Percentiles rank a stretch among this genome's conserved stretches.
These are phyloP conservation scores for Blastomyces parvus DNA, from an alignment of 2,329 filamentous ascomycete species.

Conservation along the genomic window DNA sequence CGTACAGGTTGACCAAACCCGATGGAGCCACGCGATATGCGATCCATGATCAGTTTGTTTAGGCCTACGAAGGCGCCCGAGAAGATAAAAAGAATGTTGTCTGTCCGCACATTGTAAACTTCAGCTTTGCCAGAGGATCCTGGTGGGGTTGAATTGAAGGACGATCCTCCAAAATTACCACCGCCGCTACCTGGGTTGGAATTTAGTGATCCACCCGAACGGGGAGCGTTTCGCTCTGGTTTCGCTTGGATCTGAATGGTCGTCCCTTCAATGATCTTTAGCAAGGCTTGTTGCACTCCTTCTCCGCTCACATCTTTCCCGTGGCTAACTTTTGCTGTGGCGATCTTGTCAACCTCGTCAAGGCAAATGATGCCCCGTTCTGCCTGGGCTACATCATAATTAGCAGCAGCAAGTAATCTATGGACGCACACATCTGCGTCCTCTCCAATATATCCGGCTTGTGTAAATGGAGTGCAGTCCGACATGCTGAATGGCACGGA, in stretches of 20 bases:
- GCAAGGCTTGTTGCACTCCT: constrained; percentile 86
- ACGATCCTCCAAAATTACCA: constrained; percentile 11
- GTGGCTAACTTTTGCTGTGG: constrained; percentile 73
- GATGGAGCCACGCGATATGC: constrained; percentile 78
- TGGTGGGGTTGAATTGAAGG: constrained; percentile 15
- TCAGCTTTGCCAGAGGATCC: constrained; percentile 42
- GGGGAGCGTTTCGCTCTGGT: constrained; percentile 36
- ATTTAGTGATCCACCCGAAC: constrained; percentile 29
- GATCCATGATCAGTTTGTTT: constrained; percentile 74
- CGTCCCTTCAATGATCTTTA: constrained; percentile 94
- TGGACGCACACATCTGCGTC: constrained; percentile 96
- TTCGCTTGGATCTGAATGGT: constrained; percentile 89
- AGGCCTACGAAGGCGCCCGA: constrained; percentile 91
- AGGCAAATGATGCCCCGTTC: constrained; percentile 92
- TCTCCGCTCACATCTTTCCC: constrained; percentile 93
- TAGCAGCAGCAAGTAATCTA: constrained; percentile 75
- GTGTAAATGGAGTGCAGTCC: constrained; percentile 91
- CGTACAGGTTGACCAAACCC: constrained; percentile 83
- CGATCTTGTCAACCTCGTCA: constrained; percentile 96
- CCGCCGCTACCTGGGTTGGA: constrained; percentile 25
- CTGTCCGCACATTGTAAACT: constrained; percentile 70
- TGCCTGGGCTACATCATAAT: constrained; percentile 74
- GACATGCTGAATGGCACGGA: constrained; percentile 93
- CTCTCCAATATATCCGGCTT: constrained; percentile 94
- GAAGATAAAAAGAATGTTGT: constrained; percentile 95